Evolutionary conservation across 225 moss, liverwort and hornwort species (phyloP).

Genomic region (Thuidium tamariscinum): DNA sequence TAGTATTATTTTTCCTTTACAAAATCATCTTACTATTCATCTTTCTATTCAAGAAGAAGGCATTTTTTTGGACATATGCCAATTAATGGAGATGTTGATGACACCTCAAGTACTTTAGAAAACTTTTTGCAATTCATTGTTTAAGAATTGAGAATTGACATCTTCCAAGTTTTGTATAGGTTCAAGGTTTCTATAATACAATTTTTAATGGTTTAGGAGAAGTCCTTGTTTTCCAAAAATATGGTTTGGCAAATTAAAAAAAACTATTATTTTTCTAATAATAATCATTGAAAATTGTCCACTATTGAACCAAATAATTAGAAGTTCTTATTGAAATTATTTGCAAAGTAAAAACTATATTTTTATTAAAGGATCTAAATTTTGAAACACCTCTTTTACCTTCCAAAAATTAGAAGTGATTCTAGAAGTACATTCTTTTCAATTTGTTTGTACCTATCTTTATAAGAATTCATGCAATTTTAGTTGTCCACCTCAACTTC

Average conservation of each 20-base stretch:
- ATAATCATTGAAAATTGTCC: neutral
- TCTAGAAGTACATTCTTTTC: neutral
- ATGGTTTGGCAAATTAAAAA: neutral
- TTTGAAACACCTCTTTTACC: neutral
- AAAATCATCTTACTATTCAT: neutral
- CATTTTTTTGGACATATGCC: no score
- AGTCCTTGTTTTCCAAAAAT: neutral
- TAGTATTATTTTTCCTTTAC: neutral
- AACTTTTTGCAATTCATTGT: no score
- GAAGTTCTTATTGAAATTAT: neutral
- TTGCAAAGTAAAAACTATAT: no score
- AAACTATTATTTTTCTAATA: neutral
- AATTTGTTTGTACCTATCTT: neutral
- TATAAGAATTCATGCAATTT: neutral
- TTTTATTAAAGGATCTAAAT: neutral
- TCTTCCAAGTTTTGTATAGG: neutral
- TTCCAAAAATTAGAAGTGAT: neutral
- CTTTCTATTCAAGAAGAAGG: neutral
- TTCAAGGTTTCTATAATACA: neutral
- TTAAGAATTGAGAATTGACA: fast-evolving
- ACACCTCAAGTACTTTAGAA: no score
- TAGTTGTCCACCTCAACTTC: neutral
- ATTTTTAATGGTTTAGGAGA: neutral
- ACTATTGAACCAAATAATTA: no score
- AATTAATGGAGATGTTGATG: no score